Conservation (phyloP, 331 rosid genomes). For the Phaseolus coccineus region DNA sequence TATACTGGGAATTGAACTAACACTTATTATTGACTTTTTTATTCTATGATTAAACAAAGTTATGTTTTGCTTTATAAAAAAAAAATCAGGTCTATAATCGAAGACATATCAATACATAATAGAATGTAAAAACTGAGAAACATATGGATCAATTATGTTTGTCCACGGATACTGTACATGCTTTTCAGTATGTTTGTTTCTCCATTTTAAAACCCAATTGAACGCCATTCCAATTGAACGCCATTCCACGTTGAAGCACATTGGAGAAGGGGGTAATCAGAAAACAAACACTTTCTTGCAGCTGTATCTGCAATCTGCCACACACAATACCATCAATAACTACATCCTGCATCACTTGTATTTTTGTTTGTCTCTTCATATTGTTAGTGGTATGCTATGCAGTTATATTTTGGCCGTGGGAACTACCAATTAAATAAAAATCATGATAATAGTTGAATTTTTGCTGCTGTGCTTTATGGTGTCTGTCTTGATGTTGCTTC, state of each 20-base stretch:
- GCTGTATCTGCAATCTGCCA: neutral
- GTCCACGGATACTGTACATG: conserved; percentile 22
- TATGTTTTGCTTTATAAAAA: neutral
- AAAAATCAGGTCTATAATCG: neutral
- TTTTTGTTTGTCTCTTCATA: neutral
- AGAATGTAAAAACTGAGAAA: neutral
- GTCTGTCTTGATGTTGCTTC: conserved; percentile 5
- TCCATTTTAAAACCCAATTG: neutral
- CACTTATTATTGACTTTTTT: neutral
- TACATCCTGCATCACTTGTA: neutral
- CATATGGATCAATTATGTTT: conserved; percentile 27
- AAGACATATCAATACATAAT: neutral
- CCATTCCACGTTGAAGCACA: neutral
- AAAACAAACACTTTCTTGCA: neutral
- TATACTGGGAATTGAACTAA: neutral
- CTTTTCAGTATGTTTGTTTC: conserved; percentile 30
- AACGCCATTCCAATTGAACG: neutral
- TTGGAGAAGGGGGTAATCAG: neutral
- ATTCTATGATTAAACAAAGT: neutral
- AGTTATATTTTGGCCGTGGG: neutral
- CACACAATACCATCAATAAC: neutral
- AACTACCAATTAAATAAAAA: conserved; percentile 13
- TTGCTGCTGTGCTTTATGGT: conserved; percentile 11
- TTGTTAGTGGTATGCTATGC: neutral
- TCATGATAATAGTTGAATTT: neutral